Evolutionary conservation across 2,329 filamentous ascomycete species (phyloP).

Genomic region (Hypocreales sp.): DNA sequence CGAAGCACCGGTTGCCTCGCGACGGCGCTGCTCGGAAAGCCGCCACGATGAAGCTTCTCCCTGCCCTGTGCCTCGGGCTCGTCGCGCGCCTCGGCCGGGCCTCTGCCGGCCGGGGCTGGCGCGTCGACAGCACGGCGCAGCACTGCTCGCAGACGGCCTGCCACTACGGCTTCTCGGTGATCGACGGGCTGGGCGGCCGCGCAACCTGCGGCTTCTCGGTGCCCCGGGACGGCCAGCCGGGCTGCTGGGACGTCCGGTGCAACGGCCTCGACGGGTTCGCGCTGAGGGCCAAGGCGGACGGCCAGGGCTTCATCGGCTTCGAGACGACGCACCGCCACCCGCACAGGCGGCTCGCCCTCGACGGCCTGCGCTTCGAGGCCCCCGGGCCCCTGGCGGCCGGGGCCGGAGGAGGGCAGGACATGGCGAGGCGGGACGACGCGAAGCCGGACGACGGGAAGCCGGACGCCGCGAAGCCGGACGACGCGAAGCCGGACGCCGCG

Average conservation of each 20-base stretch:
- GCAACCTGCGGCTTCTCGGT: background rate
- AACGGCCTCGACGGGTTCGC: background rate
- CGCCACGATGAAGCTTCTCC: too few relatives aligned
- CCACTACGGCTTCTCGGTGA: background rate
- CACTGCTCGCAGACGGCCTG: background rate
- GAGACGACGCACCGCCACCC: background rate
- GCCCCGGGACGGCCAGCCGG: too few relatives aligned
- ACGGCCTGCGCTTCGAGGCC: too few relatives aligned
- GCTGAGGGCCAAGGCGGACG: background rate
- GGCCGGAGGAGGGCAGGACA: too few relatives aligned
- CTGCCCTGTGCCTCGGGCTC: background rate
- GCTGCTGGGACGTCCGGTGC: background rate
- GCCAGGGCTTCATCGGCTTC: background rate
- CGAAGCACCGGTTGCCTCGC: too few relatives aligned
- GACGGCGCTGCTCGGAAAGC: too few relatives aligned
- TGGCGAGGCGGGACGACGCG: background rate
- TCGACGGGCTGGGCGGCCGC: background rate
- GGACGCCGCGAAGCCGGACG: background rate
- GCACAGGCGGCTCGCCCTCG: too few relatives aligned
- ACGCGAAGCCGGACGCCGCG: too few relatives aligned
- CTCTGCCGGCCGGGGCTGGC: background rate
- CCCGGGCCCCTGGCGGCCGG: too few relatives aligned
- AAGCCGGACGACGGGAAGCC: too few relatives aligned
- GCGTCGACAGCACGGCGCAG: background rate
- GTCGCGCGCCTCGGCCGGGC: background rate